Conservation (phyloP, 2,329 filamentous ascomycete species). For the Fusarium humuli region DNA sequence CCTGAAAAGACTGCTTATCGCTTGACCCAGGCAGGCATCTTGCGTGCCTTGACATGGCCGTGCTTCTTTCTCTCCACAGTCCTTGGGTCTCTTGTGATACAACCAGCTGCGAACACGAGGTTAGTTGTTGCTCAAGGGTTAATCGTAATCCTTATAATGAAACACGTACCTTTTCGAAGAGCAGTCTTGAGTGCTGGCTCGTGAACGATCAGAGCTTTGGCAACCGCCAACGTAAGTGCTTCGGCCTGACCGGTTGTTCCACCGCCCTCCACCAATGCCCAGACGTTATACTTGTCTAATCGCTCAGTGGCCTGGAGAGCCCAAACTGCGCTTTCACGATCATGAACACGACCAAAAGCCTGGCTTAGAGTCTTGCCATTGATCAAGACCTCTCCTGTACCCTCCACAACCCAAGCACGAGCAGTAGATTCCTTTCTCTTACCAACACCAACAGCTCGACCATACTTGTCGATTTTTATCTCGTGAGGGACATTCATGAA, state of each 20-base stretch:
- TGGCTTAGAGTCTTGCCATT: conserved; percentile 89
- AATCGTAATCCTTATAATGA: conserved; percentile 9
- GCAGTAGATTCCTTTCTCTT: conserved; percentile 89
- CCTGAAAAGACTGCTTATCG: conserved; percentile 56
- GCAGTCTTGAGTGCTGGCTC: conserved; percentile 92
- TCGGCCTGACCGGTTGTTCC: conserved; percentile 96
- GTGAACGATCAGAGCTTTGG: conserved; percentile 88
- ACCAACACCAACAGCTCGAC: conserved; percentile 83
- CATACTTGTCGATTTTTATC: conserved; percentile 78
- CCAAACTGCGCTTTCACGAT: conserved; percentile 95
- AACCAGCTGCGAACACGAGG: conserved; percentile 75
- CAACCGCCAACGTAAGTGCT: conserved; percentile 89
- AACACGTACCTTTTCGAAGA: conserved; percentile 82
- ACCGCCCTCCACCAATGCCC: conserved; percentile 85
- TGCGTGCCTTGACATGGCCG: conserved; percentile 94
- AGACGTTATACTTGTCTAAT: conserved; percentile 97
- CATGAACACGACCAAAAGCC: conserved; percentile 87
- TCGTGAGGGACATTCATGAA: conserved; percentile 72
- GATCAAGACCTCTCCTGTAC: conserved; percentile 87
- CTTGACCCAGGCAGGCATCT: conserved; percentile 99
- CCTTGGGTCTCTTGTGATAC: conserved; percentile 89
- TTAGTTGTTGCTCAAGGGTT: conserved; percentile 55
- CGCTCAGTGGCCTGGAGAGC: conserved; percentile 84
- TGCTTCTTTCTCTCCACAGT: conserved; percentile 98
- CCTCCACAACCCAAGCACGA: conserved; percentile 89